phyloP scores from a whole-genome alignment of 441 rosid species.

The Gossypium davidsonii region DNA sequence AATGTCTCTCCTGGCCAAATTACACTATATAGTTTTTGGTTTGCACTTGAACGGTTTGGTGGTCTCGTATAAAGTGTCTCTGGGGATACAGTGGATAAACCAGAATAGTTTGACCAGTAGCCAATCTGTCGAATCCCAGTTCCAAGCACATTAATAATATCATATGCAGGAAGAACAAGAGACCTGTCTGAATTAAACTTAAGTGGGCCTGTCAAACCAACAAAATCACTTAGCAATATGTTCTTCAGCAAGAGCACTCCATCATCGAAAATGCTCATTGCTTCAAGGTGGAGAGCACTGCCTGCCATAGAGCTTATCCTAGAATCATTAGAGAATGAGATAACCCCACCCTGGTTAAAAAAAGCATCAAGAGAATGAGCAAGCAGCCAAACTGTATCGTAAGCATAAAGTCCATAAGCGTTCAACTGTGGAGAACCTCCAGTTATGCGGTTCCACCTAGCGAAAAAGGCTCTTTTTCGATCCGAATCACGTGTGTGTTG shows the following conservation, averaged over 20 bases:
- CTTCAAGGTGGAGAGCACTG: constrained; percentile 55
- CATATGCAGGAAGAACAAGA: constrained; percentile 60
- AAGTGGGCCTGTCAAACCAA: constrained; percentile 71
- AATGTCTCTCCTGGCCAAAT: constrained; percentile 88
- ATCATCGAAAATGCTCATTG: constrained; percentile 53
- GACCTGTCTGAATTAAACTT: constrained; percentile 51
- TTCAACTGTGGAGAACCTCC: constrained; percentile 52
- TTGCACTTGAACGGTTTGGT: constrained; percentile 50
- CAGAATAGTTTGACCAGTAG: constrained; percentile 86
- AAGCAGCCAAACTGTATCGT: constrained; percentile 77
- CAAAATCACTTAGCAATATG: constrained; percentile 47
- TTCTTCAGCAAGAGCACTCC: constrained; percentile 53
- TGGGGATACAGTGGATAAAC: constrained; percentile 56
- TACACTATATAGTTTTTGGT: constrained; percentile 43
- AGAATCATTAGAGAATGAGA: constrained; percentile 71
- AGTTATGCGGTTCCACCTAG: constrained; percentile 51
- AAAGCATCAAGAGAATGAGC: constrained; percentile 71
- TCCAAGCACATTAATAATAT: constrained; percentile 72
- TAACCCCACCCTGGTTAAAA: constrained; percentile 57
- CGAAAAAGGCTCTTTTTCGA: constrained; percentile 42
- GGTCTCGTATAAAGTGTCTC: constrained; percentile 46
- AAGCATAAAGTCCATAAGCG: constrained; percentile 77
- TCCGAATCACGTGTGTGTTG: constrained; percentile 68
- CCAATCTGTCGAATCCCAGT: constrained; percentile 70
- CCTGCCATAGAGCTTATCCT: constrained; percentile 33